Evolutionary conservation across 495 filamentous ascomycete species (phyloP).

Genomic region (Podospora conica): DNA sequence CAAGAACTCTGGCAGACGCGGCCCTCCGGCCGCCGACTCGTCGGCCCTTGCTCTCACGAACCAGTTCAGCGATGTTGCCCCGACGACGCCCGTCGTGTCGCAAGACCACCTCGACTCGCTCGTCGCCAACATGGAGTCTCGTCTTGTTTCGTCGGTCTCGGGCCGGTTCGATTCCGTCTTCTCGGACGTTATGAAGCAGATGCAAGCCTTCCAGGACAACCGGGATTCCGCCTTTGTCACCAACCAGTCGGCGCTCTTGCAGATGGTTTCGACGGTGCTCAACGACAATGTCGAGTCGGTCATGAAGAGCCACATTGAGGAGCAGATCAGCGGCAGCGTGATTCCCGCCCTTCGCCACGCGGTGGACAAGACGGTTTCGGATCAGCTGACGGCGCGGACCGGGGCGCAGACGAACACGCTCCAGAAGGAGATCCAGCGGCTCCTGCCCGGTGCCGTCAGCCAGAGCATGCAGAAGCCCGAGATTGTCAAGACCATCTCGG

Average conservation of each 20-base stretch:
- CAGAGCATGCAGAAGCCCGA: slow-evolving; percentile 64
- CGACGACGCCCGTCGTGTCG: slow-evolving; percentile 22
- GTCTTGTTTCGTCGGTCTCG: slow-evolving; percentile 39
- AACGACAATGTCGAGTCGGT: slow-evolving; percentile 85
- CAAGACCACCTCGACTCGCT: slow-evolving; percentile 40
- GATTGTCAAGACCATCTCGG: slow-evolving; percentile 61
- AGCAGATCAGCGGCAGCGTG: slow-evolving; percentile 59
- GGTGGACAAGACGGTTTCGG: slow-evolving; percentile 41
- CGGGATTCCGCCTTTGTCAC: slow-evolving; percentile 27
- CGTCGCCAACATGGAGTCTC: slow-evolving; percentile 40
- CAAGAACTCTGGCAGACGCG: slow-evolving; percentile 22
- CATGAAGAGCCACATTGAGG: slow-evolving; percentile 61
- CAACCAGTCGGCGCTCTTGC: slow-evolving; percentile 54
- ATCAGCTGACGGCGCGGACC: slow-evolving; percentile 37
- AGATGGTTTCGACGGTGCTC: slow-evolving; percentile 79
- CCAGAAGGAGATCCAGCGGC: slow-evolving; percentile 55
- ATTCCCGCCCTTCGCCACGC: slow-evolving; percentile 47
- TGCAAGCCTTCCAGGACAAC: slow-evolving; percentile 26
- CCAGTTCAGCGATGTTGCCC: slow-evolving; percentile 11
- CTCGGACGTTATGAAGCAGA: slow-evolving; percentile 37
- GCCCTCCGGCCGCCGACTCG: slow-evolving; percentile 20
- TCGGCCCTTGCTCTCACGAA: slow-evolving; percentile 13
- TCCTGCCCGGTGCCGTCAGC: slow-evolving; percentile 34
- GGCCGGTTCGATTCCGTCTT: slow-evolving; percentile 38
- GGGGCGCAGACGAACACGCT: slow-evolving; percentile 48